Base-by-base conservation (phyloP, 345 rosid genomes). In the Rhodamnia rubescens region DNA sequence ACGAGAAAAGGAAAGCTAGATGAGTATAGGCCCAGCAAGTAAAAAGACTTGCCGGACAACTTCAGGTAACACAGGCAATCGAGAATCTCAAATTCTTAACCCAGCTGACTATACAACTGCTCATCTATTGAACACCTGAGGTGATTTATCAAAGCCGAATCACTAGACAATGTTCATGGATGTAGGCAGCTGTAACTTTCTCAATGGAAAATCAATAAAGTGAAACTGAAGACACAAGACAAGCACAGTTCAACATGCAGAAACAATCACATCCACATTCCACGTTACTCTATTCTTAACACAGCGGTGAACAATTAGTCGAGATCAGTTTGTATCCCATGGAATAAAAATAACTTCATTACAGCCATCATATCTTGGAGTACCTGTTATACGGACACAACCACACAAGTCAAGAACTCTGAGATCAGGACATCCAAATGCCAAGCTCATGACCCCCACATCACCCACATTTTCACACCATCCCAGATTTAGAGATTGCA, bases 391-490 rank as follows among this genome's bases (percentile, higher is more conserved):
- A 40, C 16, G 47, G 87, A 91, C 93, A 88, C 99, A 97, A 74
- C 95, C 94, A 88, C 99, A 96, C 86, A 97, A 91, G 88, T 96
- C 94, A 13, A 97, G 89, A 83, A 90, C 92, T 90, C 91, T 91
- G 85, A 97, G 97, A 85, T 96, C 96, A 26, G 99, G 99, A 57
- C 99, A 97, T 81, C 99, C 97, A 84, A 89, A 88, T 81, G 99
- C 99, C 89, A 97, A 90, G 89, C 93, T 92, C 94, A 91, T 90
- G 27, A 97, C 99, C 27, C 99, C 99, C 44, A 80, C 83, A 90
- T 96, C 99, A 64, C 97, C 90, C 69, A 96, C 96, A 86, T 93
- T 89, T 84, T 97, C 99, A 81, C 99, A 97, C 99, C 99, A 97
- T 82, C 99, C 99, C 57, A 97, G 93, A 89, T 93, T 97, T 80